Base-by-base conservation (phyloP, 306 rosid species). In the Medicago lupulina region DNA sequence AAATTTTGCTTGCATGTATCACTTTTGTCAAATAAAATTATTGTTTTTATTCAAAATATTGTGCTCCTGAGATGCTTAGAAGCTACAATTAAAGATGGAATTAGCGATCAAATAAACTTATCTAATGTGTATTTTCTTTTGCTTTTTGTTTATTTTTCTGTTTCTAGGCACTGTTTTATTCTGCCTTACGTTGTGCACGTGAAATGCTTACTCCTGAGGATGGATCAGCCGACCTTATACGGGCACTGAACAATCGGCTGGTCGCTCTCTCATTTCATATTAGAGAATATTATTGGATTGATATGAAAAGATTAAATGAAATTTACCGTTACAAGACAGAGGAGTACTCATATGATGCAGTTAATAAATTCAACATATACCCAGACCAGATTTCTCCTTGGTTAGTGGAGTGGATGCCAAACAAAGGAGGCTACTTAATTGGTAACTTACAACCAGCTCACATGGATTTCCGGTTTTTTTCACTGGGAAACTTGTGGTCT, bases 381-480 rank as follows among this genome's bases (percentile, higher is more conserved):
- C 94, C 98, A 0, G 98, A 92, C 62, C 94, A 88, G 83, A 90
- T 92, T 62, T 46, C 90, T 69, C 88, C 96, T 16, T 90, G 98
- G 98, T 73, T 92, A 78, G 96, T 88, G 53, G 98, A 92, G 70
- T 92, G 96, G 96, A 92, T 92, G 88, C 96, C 92, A 10, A 83
- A 67, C 71, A 86, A 77, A 82, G 96, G 96, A 62, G 96, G 98
- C 31, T 90, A 92, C 81, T 85, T 92, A 19, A 88, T 87, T 66
- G 98, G 98, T 76, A 92, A 92, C 86, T 76, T 92, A 83, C 94
- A 90, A 75, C 98, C 98, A n/a, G 98, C 98, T 74, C 96, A 90
- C 83, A 92, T 92, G 97, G 97, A 92, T 87, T 92, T 92, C 78
- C 85, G 96, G 23, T 92, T 90, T 73, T 92, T 92, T 82, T 88